Percentiles rank a stretch among this genome's conserved stretches.
Evolutionary conservation across 176 grass and related monocot genomes (phyloP).

Genomic region (Musa troglodytarum): DNA sequence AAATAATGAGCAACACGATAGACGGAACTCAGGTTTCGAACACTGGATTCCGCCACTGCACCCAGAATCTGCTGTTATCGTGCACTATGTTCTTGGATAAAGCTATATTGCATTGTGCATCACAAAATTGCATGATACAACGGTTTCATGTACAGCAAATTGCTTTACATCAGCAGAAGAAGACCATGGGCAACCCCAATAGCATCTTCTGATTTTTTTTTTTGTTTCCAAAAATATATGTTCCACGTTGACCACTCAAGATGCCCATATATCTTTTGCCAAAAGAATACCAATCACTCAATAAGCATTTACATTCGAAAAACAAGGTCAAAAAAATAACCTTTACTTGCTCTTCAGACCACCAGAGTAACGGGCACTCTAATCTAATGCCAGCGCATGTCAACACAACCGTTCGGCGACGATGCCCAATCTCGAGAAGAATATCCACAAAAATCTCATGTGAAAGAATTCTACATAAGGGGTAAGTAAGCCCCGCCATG

Average conservation of each 20-base stretch:
- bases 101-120: not conserved
- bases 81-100: too few relatives aligned
- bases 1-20: too few relatives aligned
- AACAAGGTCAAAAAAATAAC: not conserved
- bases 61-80: too few relatives aligned
- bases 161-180: not conserved
- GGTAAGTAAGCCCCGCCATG: constrained; percentile 91
- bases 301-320: not conserved
- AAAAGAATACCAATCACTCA: not conserved
- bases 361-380: not conserved
- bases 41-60: too few relatives aligned
- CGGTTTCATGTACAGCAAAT: constrained; percentile 1
- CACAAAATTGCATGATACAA: constrained; percentile 16
- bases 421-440: not conserved
- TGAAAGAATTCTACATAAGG: constrained; percentile 49
- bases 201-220: not conserved
- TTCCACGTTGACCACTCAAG: not conserved
- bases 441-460: not conserved
- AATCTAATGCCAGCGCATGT: not conserved
- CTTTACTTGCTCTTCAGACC: not conserved
- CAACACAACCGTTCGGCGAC: not conserved
- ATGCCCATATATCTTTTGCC: not conserved
- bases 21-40: too few relatives aligned
- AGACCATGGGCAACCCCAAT: not conserved
- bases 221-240: not conserved